A percentile compares a stretch with the other conserved stretches of the same genome.
phyloP scores from a whole-genome alignment of 73 alveolate species.

The Paramecium sexaurelia region DNA sequence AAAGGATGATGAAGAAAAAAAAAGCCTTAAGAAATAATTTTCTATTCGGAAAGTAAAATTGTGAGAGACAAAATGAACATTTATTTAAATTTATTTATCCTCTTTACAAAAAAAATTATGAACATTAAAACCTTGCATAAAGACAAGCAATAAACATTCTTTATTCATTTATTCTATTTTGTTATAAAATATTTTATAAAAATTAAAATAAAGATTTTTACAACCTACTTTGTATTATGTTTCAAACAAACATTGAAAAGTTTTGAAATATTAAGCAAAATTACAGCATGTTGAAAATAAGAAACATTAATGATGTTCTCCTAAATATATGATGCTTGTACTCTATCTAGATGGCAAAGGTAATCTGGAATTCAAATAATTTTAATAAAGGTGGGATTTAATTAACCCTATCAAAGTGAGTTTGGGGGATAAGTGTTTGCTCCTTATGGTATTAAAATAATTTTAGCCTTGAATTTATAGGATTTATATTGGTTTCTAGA shows the following conservation, averaged over 20 bases:
- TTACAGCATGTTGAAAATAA: no score
- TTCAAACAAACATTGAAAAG: no score
- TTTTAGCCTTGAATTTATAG: neutral
- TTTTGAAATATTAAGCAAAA: no score
- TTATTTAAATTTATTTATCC: neutral
- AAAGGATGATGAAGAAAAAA: neutral
- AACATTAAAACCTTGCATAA: no score
- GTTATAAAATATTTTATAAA: no score
- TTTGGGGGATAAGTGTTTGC: neutral
- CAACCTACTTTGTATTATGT: no score
- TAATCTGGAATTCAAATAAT: neutral
- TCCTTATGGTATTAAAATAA: neutral
- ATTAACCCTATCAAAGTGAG: neutral
- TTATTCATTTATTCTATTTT: no score
- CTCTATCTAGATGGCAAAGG: neutral
- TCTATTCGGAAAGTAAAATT: slow-evolving; percentile 3
- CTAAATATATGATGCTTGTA: neutral
- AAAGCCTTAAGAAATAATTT: neutral
- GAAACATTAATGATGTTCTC: no score
- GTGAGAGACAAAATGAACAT: neutral
- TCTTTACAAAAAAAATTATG: no score
- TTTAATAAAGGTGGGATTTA: neutral
- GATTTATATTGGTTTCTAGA: neutral
- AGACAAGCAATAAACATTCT: no score
- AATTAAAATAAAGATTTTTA: no score